phyloP scores from a whole-genome alignment of 352 stramenopile species.

The Pythium utonaiense region DNA sequence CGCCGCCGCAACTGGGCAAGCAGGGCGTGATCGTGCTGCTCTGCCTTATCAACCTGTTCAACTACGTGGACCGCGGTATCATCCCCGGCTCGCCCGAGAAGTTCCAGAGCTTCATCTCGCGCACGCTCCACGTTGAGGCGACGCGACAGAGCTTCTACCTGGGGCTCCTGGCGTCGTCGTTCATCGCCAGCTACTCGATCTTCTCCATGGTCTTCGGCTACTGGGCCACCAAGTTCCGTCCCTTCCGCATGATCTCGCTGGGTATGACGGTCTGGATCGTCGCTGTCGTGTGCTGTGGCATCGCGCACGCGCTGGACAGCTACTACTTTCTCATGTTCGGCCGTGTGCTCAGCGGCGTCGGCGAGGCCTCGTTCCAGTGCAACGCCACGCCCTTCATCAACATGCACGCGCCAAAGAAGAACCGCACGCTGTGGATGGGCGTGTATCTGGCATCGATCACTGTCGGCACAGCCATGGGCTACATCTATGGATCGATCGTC shows the following conservation, averaged over 20 bases:
- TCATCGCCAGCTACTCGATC: constrained; percentile 93
- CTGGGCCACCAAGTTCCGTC: constrained; percentile 80
- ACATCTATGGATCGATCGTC: constrained; percentile 85
- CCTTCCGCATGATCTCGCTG: constrained; percentile 89
- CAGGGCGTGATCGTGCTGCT: constrained; percentile 75
- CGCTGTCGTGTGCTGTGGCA: constrained; percentile 84
- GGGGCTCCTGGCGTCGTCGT: constrained; percentile 89
- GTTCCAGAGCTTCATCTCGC: constrained; percentile 91
- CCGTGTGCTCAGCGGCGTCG: constrained; percentile 85
- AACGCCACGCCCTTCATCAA: constrained; percentile 93
- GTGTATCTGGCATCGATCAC: constrained; percentile 93
- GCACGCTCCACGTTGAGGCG: constrained; percentile 58
- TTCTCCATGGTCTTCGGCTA: constrained; percentile 91
- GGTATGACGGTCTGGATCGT: constrained; percentile 90
- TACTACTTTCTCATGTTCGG: constrained; percentile 89
- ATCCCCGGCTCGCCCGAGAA: constrained; percentile 91
- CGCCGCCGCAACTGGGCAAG: constrained; percentile 17
- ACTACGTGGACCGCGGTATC: constrained; percentile 94
- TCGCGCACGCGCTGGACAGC: constrained; percentile 68
- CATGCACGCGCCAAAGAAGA: constrained; percentile 62
- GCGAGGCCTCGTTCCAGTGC: constrained; percentile 92
- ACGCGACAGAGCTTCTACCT: constrained; percentile 78
- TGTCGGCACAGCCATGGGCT: constrained; percentile 88
- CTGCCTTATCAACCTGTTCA: constrained; percentile 90
- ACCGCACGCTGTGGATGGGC: constrained; percentile 86